These are phyloP conservation scores for Syzygium aromaticum DNA, from an alignment of 345 rosid species.

Conservation along the genomic window DNA sequence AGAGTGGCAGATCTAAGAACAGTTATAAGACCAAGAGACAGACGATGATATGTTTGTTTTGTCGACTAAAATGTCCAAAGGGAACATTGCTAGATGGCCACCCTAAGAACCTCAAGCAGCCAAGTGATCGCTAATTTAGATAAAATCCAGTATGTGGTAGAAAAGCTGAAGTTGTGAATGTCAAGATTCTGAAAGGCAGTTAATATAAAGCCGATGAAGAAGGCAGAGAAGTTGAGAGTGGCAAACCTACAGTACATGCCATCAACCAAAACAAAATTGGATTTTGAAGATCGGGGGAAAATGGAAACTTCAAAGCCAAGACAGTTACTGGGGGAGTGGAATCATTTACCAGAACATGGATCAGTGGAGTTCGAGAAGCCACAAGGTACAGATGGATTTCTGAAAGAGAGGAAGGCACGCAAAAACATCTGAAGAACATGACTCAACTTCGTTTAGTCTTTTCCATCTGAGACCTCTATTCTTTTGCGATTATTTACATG, in stretches of 20 bases:
- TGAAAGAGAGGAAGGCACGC: background rate
- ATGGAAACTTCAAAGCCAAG: background rate
- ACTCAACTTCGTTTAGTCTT: background rate
- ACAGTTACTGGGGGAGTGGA: background rate
- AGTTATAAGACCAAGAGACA: background rate
- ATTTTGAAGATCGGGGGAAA: background rate
- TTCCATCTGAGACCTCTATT: background rate
- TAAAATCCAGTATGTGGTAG: background rate
- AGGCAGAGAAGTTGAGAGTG: background rate
- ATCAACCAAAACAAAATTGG: background rate
- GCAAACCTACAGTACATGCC: background rate
- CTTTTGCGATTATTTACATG: background rate
- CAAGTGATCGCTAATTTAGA: background rate
- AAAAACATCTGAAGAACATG: background rate
- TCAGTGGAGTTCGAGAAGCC: background rate
- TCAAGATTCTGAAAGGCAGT: background rate
- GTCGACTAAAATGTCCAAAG: background rate
- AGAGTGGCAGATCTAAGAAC: background rate
- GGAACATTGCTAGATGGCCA: background rate
- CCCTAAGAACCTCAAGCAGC: background rate
- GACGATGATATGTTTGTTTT: background rate
- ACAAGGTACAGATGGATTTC: background rate
- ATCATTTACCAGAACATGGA: background rate
- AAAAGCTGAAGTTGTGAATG: background rate
- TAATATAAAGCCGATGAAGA: background rate